Conservation (phyloP, 2,329 filamentous ascomycete genomes). For the Volutella citrinella region DNA sequence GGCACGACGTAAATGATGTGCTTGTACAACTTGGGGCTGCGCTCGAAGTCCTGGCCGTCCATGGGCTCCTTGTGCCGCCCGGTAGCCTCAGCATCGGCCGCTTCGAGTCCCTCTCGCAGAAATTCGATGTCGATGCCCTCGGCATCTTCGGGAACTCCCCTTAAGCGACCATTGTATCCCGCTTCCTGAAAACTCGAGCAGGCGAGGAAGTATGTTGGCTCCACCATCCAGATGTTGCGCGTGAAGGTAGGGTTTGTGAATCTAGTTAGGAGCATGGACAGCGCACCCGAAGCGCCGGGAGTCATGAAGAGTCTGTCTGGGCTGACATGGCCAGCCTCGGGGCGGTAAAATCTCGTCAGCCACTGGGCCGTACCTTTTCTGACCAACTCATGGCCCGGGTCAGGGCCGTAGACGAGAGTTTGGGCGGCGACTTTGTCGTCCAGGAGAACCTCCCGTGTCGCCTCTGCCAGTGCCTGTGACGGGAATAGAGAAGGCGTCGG, state of each 20-base stretch:
- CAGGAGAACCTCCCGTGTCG: not conserved
- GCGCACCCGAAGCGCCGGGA: conserved; percentile 63
- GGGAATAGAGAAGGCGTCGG: conserved; percentile 2
- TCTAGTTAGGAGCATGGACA: conserved; percentile 60
- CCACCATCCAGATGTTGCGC: conserved; percentile 61
- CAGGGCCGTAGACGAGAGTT: not conserved
- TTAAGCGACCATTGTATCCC: conserved; percentile 55
- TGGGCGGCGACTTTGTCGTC: not conserved
- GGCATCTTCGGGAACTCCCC: conserved; percentile 58
- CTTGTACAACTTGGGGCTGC: conserved; percentile 54
- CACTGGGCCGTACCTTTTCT: conserved; percentile 1
- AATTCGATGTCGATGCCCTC: conserved; percentile 5
- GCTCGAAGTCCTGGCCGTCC: not conserved
- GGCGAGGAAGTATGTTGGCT: conserved; percentile 64
- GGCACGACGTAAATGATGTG: conserved; percentile 69
- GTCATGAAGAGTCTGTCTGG: conserved; percentile 49
- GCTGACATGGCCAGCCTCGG: not conserved
- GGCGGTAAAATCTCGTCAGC: not conserved
- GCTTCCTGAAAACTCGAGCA: conserved; percentile 65
- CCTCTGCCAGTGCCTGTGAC: not conserved
- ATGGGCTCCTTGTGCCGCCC: no score
- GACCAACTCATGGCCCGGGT: not conserved
- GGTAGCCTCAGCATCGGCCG: not conserved
- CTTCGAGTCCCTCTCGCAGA: not conserved
- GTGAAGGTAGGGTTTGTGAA: conserved; percentile 66